These are phyloP conservation scores for Tuber calosporum DNA, from an alignment of 495 filamentous ascomycete genomes.

Conservation along the genomic window DNA sequence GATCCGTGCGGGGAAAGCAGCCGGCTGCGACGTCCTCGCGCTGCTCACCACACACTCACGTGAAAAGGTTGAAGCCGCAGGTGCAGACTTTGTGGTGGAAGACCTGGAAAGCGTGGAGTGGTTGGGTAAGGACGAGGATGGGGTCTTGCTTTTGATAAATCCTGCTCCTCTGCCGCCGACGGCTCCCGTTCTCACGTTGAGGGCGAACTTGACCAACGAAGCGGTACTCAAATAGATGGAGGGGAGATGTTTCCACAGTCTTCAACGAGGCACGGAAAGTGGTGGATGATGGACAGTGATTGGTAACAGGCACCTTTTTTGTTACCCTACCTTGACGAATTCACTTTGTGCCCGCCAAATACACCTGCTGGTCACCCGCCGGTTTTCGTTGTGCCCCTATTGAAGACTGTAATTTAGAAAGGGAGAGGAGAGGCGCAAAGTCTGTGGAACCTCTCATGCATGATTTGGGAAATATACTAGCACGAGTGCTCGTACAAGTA, in stretches of 20 bases:
- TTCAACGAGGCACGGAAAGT: not conserved
- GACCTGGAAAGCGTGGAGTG: conserved; percentile 68
- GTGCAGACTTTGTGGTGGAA: conserved; percentile 79
- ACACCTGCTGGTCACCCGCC: not conserved
- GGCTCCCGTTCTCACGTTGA: not conserved
- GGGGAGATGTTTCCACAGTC: not conserved
- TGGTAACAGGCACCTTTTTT: not conserved
- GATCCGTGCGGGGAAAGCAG: conserved; percentile 76
- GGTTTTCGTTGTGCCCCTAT: not conserved
- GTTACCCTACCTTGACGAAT: not conserved
- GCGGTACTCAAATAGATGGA: not conserved
- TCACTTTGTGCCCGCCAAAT: not conserved
- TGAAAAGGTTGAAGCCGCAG: conserved; percentile 61
- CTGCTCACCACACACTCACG: conserved; percentile 75
- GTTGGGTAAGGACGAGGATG: conserved; percentile 44
- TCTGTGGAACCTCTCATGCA: not conserved
- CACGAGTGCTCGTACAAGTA: no score
- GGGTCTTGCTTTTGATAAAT: conserved; percentile 20
- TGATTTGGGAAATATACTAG: no score
- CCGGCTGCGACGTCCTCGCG: conserved; percentile 82
- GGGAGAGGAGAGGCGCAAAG: not conserved
- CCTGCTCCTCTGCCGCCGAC: not conserved
- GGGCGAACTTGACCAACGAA: not conserved
- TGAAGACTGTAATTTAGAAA: not conserved
- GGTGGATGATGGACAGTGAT: not conserved